These are phyloP conservation scores for Fusarium falciforme DNA, from an alignment of 2,329 filamentous ascomycete species.

Conservation along the genomic window DNA sequence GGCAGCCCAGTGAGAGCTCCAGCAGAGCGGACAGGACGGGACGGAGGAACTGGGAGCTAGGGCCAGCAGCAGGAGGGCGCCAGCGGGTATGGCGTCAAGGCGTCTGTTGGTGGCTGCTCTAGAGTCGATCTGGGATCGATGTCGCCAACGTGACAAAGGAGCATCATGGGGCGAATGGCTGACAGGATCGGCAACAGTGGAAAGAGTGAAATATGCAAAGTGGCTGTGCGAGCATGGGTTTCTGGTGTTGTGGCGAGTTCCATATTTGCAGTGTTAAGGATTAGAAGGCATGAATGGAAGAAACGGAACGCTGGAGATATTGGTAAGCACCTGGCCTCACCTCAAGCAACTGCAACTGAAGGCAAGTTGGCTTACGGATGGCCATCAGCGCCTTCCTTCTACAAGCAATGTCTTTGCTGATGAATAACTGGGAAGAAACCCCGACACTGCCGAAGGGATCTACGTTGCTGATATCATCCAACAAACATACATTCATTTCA, in stretches of 20 bases:
- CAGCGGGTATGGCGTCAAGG: slow-evolving; percentile 44
- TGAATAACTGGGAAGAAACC: background rate
- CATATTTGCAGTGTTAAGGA: background rate
- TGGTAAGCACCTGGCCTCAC: background rate
- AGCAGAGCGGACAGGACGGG: background rate
- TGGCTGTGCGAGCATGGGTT: slow-evolving; percentile 16
- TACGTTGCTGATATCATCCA: background rate
- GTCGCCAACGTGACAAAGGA: slow-evolving; percentile 20
- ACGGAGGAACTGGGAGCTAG: background rate
- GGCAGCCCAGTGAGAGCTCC: background rate
- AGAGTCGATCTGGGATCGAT: slow-evolving; percentile 30
- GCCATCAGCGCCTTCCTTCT: background rate
- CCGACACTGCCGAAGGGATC: slow-evolving; percentile 2
- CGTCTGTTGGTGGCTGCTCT: slow-evolving; percentile 40
- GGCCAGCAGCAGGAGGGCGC: slow-evolving; percentile 5
- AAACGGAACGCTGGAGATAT: background rate
- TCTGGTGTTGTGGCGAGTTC: background rate
- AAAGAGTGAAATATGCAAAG: slow-evolving; percentile 4
- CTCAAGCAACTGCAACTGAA: background rate
- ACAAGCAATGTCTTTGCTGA: background rate
- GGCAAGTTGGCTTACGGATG: background rate
- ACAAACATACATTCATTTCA: background rate
- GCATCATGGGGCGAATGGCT: slow-evolving; percentile 3
- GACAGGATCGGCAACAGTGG: background rate
- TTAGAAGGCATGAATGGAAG: background rate